phyloP scores from a whole-genome alignment of 441 rosid genomes.

The Syzygium syzygioides region DNA sequence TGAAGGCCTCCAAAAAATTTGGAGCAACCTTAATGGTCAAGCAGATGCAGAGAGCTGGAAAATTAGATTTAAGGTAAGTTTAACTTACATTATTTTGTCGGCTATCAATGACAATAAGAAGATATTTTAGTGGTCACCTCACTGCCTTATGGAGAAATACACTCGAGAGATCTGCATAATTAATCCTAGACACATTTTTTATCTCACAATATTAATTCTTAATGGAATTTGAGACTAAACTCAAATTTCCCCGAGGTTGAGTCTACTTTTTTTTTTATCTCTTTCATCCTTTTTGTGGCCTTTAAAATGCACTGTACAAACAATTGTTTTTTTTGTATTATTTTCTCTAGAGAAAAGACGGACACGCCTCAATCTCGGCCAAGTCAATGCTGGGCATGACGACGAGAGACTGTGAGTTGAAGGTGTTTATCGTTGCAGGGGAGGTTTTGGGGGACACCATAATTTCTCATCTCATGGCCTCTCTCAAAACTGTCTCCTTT shows the following conservation, averaged over 20 bases:
- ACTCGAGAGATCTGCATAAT: neutral
- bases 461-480: conserved; percentile 75
- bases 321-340: neutral
- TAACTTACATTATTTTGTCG: neutral
- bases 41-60: too few relatives aligned
- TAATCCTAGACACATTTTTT: neutral
- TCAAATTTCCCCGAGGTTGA: neutral
- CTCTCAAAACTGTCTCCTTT: conserved; percentile 65
- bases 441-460: conserved; percentile 88
- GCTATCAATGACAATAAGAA: neutral
- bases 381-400: conserved; percentile 35
- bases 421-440: conserved; percentile 68
- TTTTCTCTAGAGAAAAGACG: conserved; percentile 1
- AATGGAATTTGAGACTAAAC: neutral
- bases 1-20: too few relatives aligned
- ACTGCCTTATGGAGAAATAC: neutral
- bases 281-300: neutral
- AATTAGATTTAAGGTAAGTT: neutral
- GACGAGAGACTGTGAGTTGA: conserved; percentile 57
- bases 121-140: neutral
- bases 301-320: neutral
- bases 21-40: too few relatives aligned
- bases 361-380: conserved; percentile 32
- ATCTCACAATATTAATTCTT: neutral
- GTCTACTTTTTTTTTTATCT: neutral